Evolutionary conservation across 352 stramenopile genomes (phyloP).

Genomic region (Globisporangium acanthophoron): DNA sequence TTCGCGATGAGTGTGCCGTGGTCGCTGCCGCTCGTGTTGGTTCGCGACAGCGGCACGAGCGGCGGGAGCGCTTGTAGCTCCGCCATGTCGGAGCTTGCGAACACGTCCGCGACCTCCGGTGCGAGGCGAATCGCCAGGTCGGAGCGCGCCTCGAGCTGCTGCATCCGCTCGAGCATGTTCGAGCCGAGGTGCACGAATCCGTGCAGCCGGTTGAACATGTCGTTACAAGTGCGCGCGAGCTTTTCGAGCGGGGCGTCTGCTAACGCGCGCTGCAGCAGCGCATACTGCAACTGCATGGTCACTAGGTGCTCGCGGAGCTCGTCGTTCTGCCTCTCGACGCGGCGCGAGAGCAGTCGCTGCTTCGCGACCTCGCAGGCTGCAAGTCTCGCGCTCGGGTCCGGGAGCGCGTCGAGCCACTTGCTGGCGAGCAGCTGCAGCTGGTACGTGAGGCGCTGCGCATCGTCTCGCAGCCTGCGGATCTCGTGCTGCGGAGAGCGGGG

Average conservation of each 20-base stretch:
- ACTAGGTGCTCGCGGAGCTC: constrained; percentile 43
- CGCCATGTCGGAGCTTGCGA: constrained; percentile 22
- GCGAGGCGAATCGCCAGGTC: constrained; percentile 23
- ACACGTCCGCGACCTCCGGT: constrained; percentile 26
- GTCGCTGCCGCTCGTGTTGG: constrained; percentile 17
- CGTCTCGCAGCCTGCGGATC: neutral
- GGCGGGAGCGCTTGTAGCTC: constrained; percentile 20
- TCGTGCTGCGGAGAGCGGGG: neutral
- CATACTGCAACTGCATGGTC: constrained; percentile 53
- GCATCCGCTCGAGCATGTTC: constrained; percentile 10
- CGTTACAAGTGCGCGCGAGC: constrained; percentile 24
- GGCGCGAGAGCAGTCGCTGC: constrained; percentile 37
- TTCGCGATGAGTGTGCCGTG: constrained; percentile 41
- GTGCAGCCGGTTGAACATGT: constrained; percentile 41
- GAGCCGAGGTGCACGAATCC: constrained; percentile 20
- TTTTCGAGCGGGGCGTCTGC: constrained; percentile 34
- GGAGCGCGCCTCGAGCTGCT: constrained; percentile 29
- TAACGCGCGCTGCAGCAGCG: constrained; percentile 37
- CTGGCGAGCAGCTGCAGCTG: constrained; percentile 28
- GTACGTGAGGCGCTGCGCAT: constrained; percentile 18
- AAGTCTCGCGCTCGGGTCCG: constrained; percentile 26
- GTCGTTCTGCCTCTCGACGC: constrained; percentile 41
- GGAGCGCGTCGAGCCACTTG: constrained; percentile 38
- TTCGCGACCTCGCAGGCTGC: constrained; percentile 44
- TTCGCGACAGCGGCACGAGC: constrained; percentile 38